Conservation (phyloP, 2,329 filamentous ascomycete species). For the Aureobasidium sp. region DNA sequence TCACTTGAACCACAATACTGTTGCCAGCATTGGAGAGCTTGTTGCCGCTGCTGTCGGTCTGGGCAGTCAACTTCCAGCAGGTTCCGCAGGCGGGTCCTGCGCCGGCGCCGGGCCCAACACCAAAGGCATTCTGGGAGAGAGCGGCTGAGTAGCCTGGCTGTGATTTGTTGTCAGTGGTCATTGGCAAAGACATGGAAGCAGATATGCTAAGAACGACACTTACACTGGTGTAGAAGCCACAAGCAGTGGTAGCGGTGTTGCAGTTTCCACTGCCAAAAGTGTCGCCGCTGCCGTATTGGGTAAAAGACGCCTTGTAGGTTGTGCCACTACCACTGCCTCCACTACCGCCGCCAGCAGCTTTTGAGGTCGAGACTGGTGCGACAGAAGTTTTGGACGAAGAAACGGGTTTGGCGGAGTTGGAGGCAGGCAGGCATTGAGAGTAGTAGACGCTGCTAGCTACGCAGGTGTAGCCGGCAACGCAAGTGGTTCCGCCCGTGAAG, state of each 20-base stretch:
- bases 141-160: constrained; percentile 32
- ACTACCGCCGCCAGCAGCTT: background rate
- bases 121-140: constrained; percentile 34
- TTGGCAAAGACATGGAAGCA: no score
- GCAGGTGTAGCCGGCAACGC: constrained; percentile 22
- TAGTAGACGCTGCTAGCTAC: constrained; percentile 20
- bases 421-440: constrained; percentile 21
- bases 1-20: constrained; percentile 34
- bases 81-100: constrained; percentile 35
- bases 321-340: background rate
- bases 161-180: no score
- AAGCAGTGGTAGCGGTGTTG: constrained; percentile 32
- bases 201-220: no score
- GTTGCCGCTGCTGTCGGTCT: constrained; percentile 29
- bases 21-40: constrained; percentile 26
- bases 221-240: constrained; percentile 28
- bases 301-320: constrained; percentile 28
- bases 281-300: constrained; percentile 31
- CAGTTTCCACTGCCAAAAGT: constrained; percentile 30
- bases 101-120: constrained; percentile 32
- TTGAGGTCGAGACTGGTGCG: background rate
- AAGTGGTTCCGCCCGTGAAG: constrained; percentile 21
- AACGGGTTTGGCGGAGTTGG: background rate
- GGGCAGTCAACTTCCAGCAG: constrained; percentile 33
- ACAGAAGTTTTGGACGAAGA: background rate